A percentile compares a stretch with the other conserved stretches of the same genome.
Evolutionary conservation across 1,284 basidiomycete genomes (phyloP).

Genomic region (Puccinia triticina): DNA sequence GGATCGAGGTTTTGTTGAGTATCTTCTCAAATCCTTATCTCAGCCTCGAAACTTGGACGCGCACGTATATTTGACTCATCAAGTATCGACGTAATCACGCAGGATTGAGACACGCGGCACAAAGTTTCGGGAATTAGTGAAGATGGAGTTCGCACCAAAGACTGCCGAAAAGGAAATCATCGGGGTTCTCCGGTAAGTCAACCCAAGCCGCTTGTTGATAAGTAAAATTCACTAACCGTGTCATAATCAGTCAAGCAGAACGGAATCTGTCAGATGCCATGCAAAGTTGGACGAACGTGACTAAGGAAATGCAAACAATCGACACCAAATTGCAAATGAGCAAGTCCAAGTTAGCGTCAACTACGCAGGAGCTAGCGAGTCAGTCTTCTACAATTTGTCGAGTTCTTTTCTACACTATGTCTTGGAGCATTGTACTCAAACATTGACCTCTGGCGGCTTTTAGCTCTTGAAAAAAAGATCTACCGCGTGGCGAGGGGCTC

Average conservation of each 20-base stretch:
- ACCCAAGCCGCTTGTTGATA: neutral
- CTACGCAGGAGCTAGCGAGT: conserved; percentile 27
- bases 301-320: conserved; percentile 32
- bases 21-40: neutral
- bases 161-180: conserved; percentile 75
- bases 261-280: conserved; percentile 6
- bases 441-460: conserved; percentile 1
- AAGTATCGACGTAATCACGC: neutral
- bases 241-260: conserved; percentile 18
- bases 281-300: neutral
- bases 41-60: conserved; percentile 41
- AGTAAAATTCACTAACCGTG: neutral
- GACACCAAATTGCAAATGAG: conserved; percentile 40
- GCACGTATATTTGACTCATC: neutral
- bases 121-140: conserved; percentile 70
- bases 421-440: neutral
- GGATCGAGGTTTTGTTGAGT: conserved; percentile 72
- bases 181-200: conserved; percentile 66
- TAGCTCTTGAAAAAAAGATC: conserved; percentile 69
- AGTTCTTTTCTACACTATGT: neutral
- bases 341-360: conserved; percentile 25
- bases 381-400: neutral
- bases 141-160: conserved; percentile 67
- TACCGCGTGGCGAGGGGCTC: neutral
- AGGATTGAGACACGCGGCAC: conserved; percentile 69